phyloP scores from a whole-genome alignment of 2,329 filamentous ascomycete species.

The Fusarium napiforme region DNA sequence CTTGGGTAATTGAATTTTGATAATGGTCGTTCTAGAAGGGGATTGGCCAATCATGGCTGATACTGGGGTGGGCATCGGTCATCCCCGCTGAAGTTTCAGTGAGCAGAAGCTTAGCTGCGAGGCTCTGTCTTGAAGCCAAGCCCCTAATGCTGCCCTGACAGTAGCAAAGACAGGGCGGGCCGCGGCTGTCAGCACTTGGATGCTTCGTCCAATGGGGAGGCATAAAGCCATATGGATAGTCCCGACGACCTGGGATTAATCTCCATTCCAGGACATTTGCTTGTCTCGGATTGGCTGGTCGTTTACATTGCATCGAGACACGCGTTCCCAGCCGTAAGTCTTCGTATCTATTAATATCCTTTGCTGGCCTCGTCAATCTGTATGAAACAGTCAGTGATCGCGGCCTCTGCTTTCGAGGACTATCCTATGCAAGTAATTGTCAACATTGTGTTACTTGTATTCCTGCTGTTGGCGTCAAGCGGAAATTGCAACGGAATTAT shows the following conservation, averaged over 20 bases:
- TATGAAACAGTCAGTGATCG: not conserved
- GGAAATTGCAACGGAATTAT: constrained; percentile 30
- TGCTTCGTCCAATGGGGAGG: constrained; percentile 6
- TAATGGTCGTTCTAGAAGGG: constrained; percentile 26
- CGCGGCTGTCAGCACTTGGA: constrained; percentile 12
- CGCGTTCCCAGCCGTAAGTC: not conserved
- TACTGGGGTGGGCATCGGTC: not conserved
- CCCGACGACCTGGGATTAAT: constrained; percentile 17
- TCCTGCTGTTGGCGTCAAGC: not conserved
- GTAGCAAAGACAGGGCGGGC: constrained; percentile 6
- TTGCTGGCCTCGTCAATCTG: not conserved
- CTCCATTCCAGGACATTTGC: constrained; percentile 32
- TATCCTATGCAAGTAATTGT: not conserved
- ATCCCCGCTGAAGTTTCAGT: constrained; percentile 13
- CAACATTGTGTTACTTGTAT: not conserved
- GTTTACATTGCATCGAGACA: not conserved
- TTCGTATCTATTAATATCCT: not conserved
- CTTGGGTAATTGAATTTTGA: constrained; percentile 1
- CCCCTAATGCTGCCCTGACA: constrained; percentile 17
- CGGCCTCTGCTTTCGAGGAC: not conserved
- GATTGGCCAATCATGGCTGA: constrained; percentile 1
- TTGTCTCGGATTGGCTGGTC: constrained; percentile 26
- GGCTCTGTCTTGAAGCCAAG: constrained; percentile 20
- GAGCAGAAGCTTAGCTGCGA: constrained; percentile 27
- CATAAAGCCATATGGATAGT: constrained; percentile 3